Base-by-base conservation (phyloP, 2,329 filamentous ascomycete species). In the Aspergillus melleus region DNA sequence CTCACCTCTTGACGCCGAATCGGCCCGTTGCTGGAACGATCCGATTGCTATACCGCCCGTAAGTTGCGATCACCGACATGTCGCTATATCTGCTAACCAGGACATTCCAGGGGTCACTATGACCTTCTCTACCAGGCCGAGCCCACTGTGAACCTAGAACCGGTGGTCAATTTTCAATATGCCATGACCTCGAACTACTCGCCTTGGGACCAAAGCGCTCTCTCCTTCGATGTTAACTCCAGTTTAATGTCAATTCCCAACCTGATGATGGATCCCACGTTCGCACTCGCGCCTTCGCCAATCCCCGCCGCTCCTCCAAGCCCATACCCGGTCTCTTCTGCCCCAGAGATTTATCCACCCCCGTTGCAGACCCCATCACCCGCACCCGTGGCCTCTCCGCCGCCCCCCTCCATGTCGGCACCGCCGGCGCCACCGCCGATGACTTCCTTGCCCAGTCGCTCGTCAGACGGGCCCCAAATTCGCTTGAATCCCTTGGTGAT, bases 81-180 rank as follows among this genome's bases (percentile, higher is more conserved):
- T 19, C n/a, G 20, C 12, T 8, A 6, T 26, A 16, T 19, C 30
- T 57, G 55, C 70, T 76, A 66, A 72, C 61, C 24, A 30, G 19
- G 4, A 39, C n/a, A 52, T 49, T 54, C 20, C 64, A 88, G 86
- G 47, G 92, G 91, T 61, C 95, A 98, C 77, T 99, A 98, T 76
- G 95, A 98, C 75, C 88, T 99, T 62, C 83, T 98, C 36, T 99
- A 99, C 80, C 88, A 86, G 72, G 80, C 83, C 29, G 83, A 84
- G 64, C 68, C 69, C 36, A 66, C 67, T 59, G 64, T 77, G 53
- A 72, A 75, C 59, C 73, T 76, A 70, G 64, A 71, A 49, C 75
- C 74, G 30, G 65, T 77, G 51, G 76, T 79, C 57, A 78, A 78
- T 61, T 73, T 71, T 59, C 77, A 78, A 62, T 77, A 76, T 61